Base-by-base conservation (phyloP, 441 rosid genomes). In the Metrosideros polymorpha region DNA sequence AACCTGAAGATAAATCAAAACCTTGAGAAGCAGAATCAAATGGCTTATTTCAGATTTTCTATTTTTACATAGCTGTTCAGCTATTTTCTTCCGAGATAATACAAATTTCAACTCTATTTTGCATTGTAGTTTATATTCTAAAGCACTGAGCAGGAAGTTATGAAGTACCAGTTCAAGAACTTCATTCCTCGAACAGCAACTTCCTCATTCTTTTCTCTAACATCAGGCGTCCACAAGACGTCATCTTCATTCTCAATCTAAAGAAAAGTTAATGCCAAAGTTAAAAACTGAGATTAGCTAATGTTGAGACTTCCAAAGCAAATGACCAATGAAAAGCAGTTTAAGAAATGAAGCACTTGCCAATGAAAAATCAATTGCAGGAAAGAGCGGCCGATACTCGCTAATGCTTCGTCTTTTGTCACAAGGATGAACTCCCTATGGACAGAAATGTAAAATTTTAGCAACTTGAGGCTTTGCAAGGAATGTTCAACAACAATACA, bases 321-420 rank as follows among this genome's bases (percentile, higher is more conserved):
- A 85, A 51, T 17, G 39, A 27, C 56, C 71, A 49, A 17, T 57
- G 30, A 86, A 29, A 56, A 25, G 85, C 27, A 82, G 9, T 29
- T 84, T 12, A 52, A 30, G 82, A 84, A 27, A 54, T 82, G 63
- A 86, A 83, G 56, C 86, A 90, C 90, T 91, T 91, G 88, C 99
- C 94, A 84, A 85, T 29, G 99, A 93, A 90, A 97, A 97, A 91
- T 97, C 98, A 61, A 97, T 89, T 19, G 99, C 97, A 35, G 99
- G 98, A 91, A 97, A 97, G 29, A 96, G 85, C 88, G 96, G 85
- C 59, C 47, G 90, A 76, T 96, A 97, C 87, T 97, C 95, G 42
- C 89, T 91, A 85, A 95, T 90, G 88, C 93, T 94, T 89, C 94
- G 94, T 90, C 99, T 93, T 87, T 95, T 93, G 63, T 97, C 99